These are phyloP conservation scores for Phytophthora pistaciae DNA, from an alignment of 352 stramenopile species.

Conservation along the genomic window DNA sequence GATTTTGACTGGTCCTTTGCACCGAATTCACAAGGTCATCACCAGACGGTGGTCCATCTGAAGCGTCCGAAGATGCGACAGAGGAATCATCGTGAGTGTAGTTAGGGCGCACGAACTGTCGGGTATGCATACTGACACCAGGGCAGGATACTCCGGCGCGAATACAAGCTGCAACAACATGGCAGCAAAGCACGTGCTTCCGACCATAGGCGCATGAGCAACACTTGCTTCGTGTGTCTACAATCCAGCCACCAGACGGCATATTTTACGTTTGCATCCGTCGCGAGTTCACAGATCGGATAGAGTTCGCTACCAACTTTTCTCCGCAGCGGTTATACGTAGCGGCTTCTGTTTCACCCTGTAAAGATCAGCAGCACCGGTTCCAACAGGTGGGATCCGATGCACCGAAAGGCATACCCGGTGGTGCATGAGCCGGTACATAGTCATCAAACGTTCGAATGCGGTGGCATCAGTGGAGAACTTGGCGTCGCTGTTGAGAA, in stretches of 20 bases:
- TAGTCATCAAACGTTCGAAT: background rate
- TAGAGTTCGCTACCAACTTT: background rate
- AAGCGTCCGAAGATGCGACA: no score
- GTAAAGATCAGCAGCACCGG: slow-evolving; percentile 7
- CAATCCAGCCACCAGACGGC: background rate
- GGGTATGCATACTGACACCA: no score
- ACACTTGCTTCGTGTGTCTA: slow-evolving; percentile 6
- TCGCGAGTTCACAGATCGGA: slow-evolving; percentile 2
- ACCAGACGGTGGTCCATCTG: no score
- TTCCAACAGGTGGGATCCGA: background rate
- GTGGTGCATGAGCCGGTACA: slow-evolving; percentile 6
- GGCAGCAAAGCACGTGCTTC: background rate
- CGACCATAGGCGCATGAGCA: slow-evolving; percentile 10
- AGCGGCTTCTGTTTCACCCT: background rate
- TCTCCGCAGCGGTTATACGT: slow-evolving; percentile 5
- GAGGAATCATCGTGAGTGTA: no score
- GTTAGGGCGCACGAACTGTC: no score
- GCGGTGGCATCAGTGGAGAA: background rate
- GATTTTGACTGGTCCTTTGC: no score
- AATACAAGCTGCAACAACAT: background rate
- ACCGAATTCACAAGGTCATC: no score
- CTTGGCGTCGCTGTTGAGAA: background rate
- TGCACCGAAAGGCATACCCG: slow-evolving; percentile 7
- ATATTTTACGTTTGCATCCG: background rate
- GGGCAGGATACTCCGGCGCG: no score